phyloP scores from a whole-genome alignment of 768 basidiomycete species.

The Psilocybe subaeruginosa region DNA sequence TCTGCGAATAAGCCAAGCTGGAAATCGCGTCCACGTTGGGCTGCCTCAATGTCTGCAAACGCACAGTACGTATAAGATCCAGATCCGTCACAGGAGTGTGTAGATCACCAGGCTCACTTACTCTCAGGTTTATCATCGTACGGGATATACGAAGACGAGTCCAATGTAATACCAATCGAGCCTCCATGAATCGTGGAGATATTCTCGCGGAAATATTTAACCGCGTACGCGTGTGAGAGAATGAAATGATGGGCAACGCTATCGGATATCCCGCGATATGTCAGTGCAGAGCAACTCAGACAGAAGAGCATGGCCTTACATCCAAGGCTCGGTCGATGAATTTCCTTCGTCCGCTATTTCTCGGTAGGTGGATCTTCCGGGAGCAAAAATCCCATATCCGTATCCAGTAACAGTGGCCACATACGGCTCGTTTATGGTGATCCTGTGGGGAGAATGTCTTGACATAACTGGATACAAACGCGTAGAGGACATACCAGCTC shows the following conservation, averaged over 20 bases:
- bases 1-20: constrained; percentile 51
- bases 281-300: background rate
- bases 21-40: constrained; percentile 64
- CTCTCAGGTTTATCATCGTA: constrained; percentile 67
- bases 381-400: constrained; percentile 66
- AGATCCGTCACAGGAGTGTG: too few species aligned
- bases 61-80: background rate
- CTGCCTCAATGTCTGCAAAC: constrained; percentile 55
- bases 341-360: constrained; percentile 51
- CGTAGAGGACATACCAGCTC: constrained; percentile 49
- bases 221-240: constrained; percentile 70
- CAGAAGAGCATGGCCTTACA: constrained; percentile 39
- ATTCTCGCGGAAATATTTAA: constrained; percentile 63
- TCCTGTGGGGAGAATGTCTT: constrained; percentile 35
- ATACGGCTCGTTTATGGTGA: constrained; percentile 80
- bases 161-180: constrained; percentile 73
- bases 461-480: background rate
- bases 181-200: constrained; percentile 60
- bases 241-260: constrained; percentile 73
- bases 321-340: constrained; percentile 64
- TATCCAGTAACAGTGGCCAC: constrained; percentile 66
- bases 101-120: too few species aligned
- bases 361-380: constrained; percentile 60
- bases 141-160: constrained; percentile 68
- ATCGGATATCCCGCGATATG: background rate